Conservation (phyloP, 306 rosid species). For the Quercus berberidifolia region DNA sequence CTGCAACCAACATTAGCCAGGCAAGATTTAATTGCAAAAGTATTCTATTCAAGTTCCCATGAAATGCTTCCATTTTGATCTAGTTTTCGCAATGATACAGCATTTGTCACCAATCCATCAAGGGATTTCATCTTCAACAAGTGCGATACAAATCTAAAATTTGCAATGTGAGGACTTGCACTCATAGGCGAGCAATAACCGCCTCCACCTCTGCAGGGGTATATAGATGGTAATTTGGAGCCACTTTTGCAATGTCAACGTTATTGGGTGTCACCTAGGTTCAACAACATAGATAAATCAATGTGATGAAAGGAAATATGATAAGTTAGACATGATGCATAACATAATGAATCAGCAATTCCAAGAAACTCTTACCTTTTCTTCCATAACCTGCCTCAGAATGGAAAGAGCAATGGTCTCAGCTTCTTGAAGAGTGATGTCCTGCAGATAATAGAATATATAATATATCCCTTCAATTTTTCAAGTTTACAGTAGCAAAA, state of each 20-base stretch:
- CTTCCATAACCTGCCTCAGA: conserved; percentile 99
- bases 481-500: neutral
- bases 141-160: neutral
- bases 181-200: conserved; percentile 81
- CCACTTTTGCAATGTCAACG: conserved; percentile 92
- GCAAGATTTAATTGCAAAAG: neutral
- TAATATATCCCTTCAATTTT: neutral
- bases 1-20: neutral
- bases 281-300: neutral
- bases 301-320: neutral
- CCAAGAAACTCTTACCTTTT: conserved; percentile 57
- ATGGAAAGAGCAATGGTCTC: conserved; percentile 95
- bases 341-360: neutral
- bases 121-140: neutral
- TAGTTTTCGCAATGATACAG: neutral
- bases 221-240: conserved; percentile 82
- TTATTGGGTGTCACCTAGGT: conserved; percentile 88
- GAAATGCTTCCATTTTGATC: neutral
- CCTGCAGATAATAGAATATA: conserved; percentile 44
- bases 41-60: neutral
- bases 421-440: conserved; percentile 87
- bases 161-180: neutral
- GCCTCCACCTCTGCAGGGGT: conserved; percentile 91
- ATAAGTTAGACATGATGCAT: neutral
- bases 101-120: neutral